phyloP scores from a whole-genome alignment of 1,139 yeast species.

The Zygosaccharomyces sapae region DNA sequence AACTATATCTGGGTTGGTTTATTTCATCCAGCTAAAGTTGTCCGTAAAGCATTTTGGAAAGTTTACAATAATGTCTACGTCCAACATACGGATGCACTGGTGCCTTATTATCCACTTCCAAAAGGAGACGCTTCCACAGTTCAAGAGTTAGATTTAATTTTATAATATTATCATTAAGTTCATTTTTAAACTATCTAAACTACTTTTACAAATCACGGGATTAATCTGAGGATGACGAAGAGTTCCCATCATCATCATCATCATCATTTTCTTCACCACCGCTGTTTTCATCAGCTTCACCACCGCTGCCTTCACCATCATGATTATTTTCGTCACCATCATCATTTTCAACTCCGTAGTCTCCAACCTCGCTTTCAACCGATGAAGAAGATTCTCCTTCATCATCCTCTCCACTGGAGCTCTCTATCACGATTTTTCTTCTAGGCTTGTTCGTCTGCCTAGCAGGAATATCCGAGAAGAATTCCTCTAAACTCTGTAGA shows the following conservation, averaged over 20 bases:
- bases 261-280: conserved; percentile 17
- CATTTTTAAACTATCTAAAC: background rate
- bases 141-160: conserved; percentile 41
- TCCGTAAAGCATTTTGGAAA: conserved; percentile 81
- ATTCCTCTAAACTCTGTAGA: conserved; percentile 79
- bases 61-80: conserved; percentile 74
- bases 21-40: conserved; percentile 90
- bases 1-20: conserved; percentile 84
- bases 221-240: conserved; percentile 6
- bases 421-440: conserved; percentile 35
- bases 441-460: conserved; percentile 17
- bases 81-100: conserved; percentile 68
- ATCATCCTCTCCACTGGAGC: conserved; percentile 33
- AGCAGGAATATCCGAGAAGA: conserved; percentile 57
- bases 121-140: conserved; percentile 39
- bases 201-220: background rate
- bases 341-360: too few species aligned
- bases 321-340: too few species aligned
- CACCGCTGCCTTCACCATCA: too few species aligned
- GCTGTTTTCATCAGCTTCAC: conserved; percentile 32
- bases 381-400: conserved; percentile 7
- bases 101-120: conserved; percentile 74
- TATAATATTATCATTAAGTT: conserved; percentile 13
- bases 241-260: conserved; percentile 26
- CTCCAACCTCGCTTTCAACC: too few species aligned